Conservation (phyloP, 1,284 basidiomycete genomes). For the Puccinia triticina region DNA sequence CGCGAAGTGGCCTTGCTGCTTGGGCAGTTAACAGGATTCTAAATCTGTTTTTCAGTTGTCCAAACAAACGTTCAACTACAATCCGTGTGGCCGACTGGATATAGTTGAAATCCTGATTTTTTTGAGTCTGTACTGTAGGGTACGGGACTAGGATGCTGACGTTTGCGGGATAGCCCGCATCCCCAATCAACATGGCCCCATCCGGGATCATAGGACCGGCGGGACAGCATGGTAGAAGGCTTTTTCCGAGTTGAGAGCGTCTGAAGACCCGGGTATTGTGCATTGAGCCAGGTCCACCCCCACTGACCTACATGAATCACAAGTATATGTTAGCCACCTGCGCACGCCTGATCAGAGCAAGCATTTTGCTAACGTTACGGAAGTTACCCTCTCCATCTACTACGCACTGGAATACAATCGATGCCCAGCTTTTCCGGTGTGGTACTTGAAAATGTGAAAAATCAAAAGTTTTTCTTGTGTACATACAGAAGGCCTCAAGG, state of each 20-base stretch:
- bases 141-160: neutral
- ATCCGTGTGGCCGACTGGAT: neutral
- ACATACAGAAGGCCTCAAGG: too few species aligned
- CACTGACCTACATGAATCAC: too few species aligned
- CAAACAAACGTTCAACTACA: neutral
- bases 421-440: conserved; percentile 4
- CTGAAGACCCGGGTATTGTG: neutral
- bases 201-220: neutral
- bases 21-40: neutral
- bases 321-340: neutral
- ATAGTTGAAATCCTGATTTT: neutral
- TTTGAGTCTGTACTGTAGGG: neutral
- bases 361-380: neutral
- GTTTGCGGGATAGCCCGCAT: neutral
- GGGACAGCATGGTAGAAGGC: neutral
- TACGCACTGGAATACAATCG: conserved; percentile 8
- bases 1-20: neutral
- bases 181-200: too few species aligned
- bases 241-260: neutral
- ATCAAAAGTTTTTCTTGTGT: too few species aligned
- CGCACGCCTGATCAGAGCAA: neutral
- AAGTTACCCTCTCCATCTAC: conserved; percentile 8
- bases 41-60: neutral
- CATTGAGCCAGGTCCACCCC: too few species aligned
- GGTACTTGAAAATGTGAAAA: too few species aligned